These are phyloP conservation scores for Lasiosphaeriaceae sp. DNA, from an alignment of 495 filamentous ascomycete genomes.

Conservation along the genomic window DNA sequence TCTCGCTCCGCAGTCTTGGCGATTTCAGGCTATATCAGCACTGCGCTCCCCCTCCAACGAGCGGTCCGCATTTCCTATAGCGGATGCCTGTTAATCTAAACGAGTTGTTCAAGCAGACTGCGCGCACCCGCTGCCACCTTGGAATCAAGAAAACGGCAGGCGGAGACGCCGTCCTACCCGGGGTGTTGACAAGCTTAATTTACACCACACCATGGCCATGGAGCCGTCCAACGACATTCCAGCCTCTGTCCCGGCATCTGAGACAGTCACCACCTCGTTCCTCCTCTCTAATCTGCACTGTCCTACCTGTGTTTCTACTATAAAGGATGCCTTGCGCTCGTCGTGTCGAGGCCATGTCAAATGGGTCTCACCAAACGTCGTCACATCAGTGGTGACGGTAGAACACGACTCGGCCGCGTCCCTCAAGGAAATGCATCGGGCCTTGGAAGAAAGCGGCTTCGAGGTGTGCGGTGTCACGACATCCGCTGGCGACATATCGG, in stretches of 20 bases:
- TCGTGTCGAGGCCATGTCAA: constrained; percentile 34
- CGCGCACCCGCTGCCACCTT: not conserved
- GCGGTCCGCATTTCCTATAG: constrained; percentile 19
- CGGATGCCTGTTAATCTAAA: not conserved
- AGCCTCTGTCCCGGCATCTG: constrained; percentile 6
- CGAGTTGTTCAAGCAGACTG: not conserved
- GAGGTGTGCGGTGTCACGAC: constrained; percentile 42
- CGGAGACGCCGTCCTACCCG: constrained; percentile 11
- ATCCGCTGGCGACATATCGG: constrained; percentile 25
- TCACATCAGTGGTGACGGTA: constrained; percentile 52
- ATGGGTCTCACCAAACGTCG: constrained; percentile 54
- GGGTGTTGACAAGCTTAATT: constrained; percentile 6
- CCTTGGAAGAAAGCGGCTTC: constrained; percentile 44
- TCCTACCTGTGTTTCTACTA: constrained; percentile 55
- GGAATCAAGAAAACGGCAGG: not conserved
- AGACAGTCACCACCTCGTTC: constrained; percentile 42
- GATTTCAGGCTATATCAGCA: constrained; percentile 29
- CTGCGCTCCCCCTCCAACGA: not conserved
- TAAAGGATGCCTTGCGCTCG: constrained; percentile 43
- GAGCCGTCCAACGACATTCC: constrained; percentile 14
- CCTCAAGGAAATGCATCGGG: constrained; percentile 32
- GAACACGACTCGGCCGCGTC: constrained; percentile 28
- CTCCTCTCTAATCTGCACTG: constrained; percentile 58
- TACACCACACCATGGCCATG: constrained; percentile 22
- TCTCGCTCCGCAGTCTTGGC: constrained; percentile 7